These are phyloP conservation scores for Dictyostelium firmibasis DNA, from an alignment of 78 protist genomes.

Conservation along the genomic window DNA sequence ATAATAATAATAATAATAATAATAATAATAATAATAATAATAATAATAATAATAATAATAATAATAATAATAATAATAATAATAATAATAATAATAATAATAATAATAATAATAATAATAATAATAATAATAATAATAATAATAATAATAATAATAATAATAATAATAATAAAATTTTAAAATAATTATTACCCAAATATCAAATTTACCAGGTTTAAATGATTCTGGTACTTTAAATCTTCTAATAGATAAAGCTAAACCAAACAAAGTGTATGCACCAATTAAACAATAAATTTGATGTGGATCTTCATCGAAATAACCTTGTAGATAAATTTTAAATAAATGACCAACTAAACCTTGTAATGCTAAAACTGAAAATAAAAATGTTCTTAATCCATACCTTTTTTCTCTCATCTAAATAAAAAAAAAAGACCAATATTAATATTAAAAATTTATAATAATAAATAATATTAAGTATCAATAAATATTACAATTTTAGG, in stretches of 20 bases:
- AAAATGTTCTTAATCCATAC: conserved; percentile 33
- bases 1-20: no score
- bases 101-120: background rate
- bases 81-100: background rate
- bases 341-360: conserved; percentile 54
- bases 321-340: conserved; percentile 24
- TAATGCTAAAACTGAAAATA: conserved; percentile 37
- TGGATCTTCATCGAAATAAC: background rate
- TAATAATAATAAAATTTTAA: background rate
- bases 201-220: conserved; percentile 32
- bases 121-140: background rate
- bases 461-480: no score
- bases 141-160: background rate
- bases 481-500: conserved; percentile 33
- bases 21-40: background rate
- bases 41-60: background rate
- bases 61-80: background rate
- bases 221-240: conserved; percentile 37
- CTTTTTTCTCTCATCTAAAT: conserved; percentile 64
- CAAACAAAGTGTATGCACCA: conserved; percentile 4
- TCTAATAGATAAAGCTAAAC: conserved; percentile 38
- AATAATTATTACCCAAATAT: conserved; percentile 6
- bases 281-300: background rate
- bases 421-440: background rate
- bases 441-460: no score